phyloP scores from a whole-genome alignment of 306 rosid genomes.

The Quillaja saponaria region DNA sequence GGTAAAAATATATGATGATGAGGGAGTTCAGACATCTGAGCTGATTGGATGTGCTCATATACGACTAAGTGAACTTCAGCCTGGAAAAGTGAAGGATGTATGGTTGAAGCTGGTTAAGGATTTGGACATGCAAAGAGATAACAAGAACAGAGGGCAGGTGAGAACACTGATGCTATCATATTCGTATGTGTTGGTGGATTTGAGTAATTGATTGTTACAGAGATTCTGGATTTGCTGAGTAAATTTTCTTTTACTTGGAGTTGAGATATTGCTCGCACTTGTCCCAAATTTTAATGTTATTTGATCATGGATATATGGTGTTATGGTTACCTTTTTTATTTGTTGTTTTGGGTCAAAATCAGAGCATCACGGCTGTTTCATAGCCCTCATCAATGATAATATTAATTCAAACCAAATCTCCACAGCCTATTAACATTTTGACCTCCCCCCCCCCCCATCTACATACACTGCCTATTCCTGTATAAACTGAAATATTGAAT shows the following conservation, averaged over 20 bases:
- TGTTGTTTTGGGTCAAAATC: no score
- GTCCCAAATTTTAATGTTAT: no score
- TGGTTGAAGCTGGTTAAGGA: conserved; percentile 98
- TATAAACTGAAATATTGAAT: no score
- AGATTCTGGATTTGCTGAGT: conserved; percentile 20
- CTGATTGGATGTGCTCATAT: conserved; percentile 69
- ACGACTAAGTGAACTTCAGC: conserved; percentile 70
- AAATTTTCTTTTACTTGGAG: not conserved
- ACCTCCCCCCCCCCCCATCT: no score
- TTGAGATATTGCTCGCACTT: no score
- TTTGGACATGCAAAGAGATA: conserved; percentile 85
- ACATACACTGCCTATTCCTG: no score
- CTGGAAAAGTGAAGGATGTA: conserved; percentile 89
- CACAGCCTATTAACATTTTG: no score
- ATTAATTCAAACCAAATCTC: no score
- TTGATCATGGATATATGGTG: no score
- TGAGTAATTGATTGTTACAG: conserved; percentile 25
- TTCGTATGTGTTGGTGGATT: conserved; percentile 20
- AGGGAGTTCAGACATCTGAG: conserved; percentile 80
- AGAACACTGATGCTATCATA: conserved; percentile 26
- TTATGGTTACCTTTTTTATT: no score
- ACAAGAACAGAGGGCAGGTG: conserved; percentile 88
- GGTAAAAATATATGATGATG: conserved; percentile 76
- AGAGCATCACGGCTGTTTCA: no score
- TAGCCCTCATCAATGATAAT: no score